Conservation (phyloP, 805 yeast species). For the Pichia californica region DNA sequence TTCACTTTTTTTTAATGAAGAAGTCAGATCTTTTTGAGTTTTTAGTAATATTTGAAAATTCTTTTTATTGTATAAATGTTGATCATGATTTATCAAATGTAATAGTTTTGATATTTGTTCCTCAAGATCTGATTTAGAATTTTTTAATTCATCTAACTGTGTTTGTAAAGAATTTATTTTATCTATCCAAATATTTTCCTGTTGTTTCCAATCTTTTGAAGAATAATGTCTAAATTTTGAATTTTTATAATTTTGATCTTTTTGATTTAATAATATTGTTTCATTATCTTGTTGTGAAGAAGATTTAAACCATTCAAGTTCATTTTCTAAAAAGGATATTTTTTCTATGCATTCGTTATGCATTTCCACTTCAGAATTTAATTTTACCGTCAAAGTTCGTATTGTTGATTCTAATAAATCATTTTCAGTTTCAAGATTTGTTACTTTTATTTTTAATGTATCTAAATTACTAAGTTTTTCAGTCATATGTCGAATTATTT, state of each 20-base stretch:
- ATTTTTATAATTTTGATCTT: not conserved
- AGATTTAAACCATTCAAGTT: conserved; percentile 4
- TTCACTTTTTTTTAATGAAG: not conserved
- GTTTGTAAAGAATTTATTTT: not conserved
- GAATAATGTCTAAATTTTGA: not conserved
- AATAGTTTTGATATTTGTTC: not conserved
- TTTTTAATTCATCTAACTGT: not conserved
- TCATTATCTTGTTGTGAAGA: not conserved
- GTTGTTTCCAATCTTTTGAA: not conserved
- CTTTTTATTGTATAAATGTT: not conserved
- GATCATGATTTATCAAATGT: no score
- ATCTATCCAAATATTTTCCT: not conserved
- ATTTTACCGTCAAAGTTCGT: conserved; percentile 13
- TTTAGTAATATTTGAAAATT: not conserved
- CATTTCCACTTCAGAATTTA: conserved; percentile 10
- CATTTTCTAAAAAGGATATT: conserved; percentile 22
- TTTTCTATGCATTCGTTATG: conserved; percentile 19
- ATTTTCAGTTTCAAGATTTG: conserved; percentile 20
- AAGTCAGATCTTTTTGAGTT: not conserved
- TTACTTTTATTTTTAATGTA: conserved; percentile 5
- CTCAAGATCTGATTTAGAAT: not conserved
- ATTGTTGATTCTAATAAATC: conserved; percentile 21
- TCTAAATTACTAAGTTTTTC: not conserved
- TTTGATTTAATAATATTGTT: no score
- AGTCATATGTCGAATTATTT: not conserved